phyloP scores from a whole-genome alignment of 2,329 filamentous ascomycete species.

The Dothideomycetes sp. region DNA sequence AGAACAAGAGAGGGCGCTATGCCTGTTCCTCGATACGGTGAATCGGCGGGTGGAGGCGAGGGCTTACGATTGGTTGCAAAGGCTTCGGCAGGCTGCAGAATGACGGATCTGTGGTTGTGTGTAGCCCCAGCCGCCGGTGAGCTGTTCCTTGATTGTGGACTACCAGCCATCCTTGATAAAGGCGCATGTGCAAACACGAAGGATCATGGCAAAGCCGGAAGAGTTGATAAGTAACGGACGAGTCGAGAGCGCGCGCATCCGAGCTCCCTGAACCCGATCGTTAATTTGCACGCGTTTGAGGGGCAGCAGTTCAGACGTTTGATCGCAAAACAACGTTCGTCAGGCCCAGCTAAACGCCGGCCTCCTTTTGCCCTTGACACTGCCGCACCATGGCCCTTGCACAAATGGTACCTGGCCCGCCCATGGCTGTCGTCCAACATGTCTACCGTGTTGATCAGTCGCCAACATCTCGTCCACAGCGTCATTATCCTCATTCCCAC shows the following conservation, averaged over 20 bases:
- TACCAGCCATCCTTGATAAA: no score
- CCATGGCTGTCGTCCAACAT: background rate
- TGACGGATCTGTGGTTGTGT: no score
- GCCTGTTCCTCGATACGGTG: background rate
- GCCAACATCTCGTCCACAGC: background rate
- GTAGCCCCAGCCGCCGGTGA: no score
- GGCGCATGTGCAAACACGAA: no score
- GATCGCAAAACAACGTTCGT: background rate
- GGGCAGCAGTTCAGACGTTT: background rate
- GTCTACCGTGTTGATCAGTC: background rate
- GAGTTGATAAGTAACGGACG: no score
- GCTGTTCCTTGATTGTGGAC: no score
- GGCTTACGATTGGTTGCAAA: background rate
- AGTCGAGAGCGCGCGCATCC: no score
- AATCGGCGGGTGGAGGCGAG: background rate
- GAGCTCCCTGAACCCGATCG: no score
- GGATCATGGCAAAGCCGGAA: no score
- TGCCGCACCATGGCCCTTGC: background rate
- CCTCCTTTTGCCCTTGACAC: background rate
- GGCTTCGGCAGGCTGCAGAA: background rate
- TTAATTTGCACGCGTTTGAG: background rate
- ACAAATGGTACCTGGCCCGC: background rate
- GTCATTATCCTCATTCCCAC: background rate
- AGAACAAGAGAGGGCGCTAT: background rate
- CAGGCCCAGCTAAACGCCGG: background rate